Percentiles rank a stretch among this genome's conserved stretches.
These are phyloP conservation scores for Flaveria brownii DNA, from an alignment of 129 eudicot genomes.

Conservation along the genomic window DNA sequence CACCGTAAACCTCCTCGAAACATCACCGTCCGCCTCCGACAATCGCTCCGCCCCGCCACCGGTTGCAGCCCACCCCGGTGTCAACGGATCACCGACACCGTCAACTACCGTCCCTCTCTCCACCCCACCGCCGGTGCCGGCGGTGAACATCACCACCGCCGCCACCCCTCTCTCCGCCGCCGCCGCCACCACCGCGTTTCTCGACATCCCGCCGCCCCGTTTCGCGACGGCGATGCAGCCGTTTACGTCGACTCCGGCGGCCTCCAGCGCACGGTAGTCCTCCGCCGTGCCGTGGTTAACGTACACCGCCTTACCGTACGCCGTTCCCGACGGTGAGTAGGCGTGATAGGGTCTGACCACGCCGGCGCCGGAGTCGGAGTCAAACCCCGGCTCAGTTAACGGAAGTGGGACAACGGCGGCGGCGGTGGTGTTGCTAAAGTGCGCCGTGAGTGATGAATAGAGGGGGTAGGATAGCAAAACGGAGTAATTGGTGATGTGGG, in stretches of 20 bases:
- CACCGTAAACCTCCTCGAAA: constrained; percentile 50
- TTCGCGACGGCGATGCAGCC: constrained; percentile 68
- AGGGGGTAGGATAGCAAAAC: constrained; percentile 68
- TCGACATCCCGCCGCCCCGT: constrained; percentile 68
- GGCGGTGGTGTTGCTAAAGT: constrained; percentile 40
- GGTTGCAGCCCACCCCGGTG: constrained; percentile 71
- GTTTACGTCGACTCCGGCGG: constrained; percentile 49
- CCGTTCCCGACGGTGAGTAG: constrained; percentile 81
- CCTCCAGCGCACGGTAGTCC: constrained; percentile 62
- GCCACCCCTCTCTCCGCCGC: constrained; percentile 76
- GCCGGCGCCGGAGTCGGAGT: not conserved
- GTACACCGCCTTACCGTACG: constrained; percentile 57
- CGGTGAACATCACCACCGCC: constrained; percentile 83
- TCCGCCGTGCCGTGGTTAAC: constrained; percentile 61
- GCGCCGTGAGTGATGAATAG: constrained; percentile 56
- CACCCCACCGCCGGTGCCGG: constrained; percentile 56
- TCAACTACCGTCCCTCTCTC: constrained; percentile 88
- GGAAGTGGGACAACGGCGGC: constrained; percentile 25
- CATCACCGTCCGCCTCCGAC: constrained; percentile 43
- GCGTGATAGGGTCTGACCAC: constrained; percentile 80
- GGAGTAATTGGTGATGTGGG: constrained; percentile 48
- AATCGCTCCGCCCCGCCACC: constrained; percentile 53
- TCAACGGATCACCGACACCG: constrained; percentile 86
- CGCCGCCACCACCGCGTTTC: constrained; percentile 56
- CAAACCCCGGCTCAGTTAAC: constrained; percentile 38